Base-by-base conservation (phyloP, 75 land plant genomes). In the Azolla pinnata region DNA sequence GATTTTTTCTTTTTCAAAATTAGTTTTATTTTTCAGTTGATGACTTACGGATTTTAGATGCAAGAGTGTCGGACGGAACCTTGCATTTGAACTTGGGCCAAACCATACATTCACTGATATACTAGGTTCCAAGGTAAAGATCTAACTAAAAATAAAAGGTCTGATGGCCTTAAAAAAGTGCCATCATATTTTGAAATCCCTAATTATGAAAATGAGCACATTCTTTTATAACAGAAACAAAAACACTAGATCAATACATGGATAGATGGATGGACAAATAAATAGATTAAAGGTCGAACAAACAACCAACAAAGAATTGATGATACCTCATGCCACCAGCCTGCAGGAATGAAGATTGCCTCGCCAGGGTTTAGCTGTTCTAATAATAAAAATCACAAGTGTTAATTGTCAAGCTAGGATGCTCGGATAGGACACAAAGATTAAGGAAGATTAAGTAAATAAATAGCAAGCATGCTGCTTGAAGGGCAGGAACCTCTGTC, bases 241-340 rank as follows among this genome's bases (percentile, higher is more conserved):
- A 56, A 27, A 0, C 19, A 38, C 14, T 38, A 14, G 12, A 38
- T 8, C 42, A 38, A 26, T 56, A 4, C 25, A 9, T 56, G 4
- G 31, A 19, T 18, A 26, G 19, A 10, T 9, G 10, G 7, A 2
- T 19, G 21, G 1, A 8, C 23, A 0, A 10, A 31, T 32, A 30
- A 30, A 12, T 57, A 57, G 23, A 57, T 32, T 17, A 57, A 33
- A 12, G 17, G 59, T 30, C 31, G 29, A 9, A 2, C 12, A 57
- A 31, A 33, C 16, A 3, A n/a, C n/a, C 16, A 2, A 18, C 12
- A 21, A 34, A 17, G 35, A 19, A 18, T 30, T 32, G 20, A 57
- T 31, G 12, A 7, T 59, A 59, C 61, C 61, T 59, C 61, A 59
- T 59, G 61, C 61, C 61, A 59, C 61, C 61, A 59, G 24, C 61